A percentile compares a stretch with the other conserved stretches of the same genome.
These are phyloP conservation scores for Metschnikowia kunwiensis DNA, from an alignment of 805 yeast genomes.

Conservation along the genomic window DNA sequence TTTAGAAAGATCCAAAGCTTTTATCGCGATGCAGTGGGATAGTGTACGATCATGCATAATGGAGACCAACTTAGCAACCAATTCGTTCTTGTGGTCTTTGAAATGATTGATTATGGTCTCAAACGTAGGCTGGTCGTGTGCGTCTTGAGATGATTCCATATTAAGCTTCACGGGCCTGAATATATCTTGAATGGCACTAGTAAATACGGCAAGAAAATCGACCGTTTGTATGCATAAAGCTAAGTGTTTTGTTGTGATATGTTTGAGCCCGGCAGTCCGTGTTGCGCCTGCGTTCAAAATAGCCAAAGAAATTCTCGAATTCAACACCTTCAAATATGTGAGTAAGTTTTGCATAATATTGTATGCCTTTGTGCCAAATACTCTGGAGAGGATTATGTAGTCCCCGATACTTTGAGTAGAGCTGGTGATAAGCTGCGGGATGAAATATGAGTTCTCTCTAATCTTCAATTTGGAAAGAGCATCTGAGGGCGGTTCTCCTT, in stretches of 20 bases:
- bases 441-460: slow-evolving; percentile 25
- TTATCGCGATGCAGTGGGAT: slow-evolving; percentile 48
- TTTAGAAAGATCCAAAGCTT: slow-evolving; percentile 49
- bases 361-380: slow-evolving; percentile 47
- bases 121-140: slow-evolving; percentile 28
- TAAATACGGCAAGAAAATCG: slow-evolving; percentile 41
- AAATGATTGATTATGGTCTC: slow-evolving; percentile 36
- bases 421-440: slow-evolving; percentile 29
- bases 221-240: slow-evolving; percentile 67
- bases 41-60: slow-evolving; percentile 65
- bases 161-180: slow-evolving; percentile 8
- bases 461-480: slow-evolving; percentile 1
- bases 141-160: slow-evolving; percentile 5
- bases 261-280: slow-evolving; percentile 66
- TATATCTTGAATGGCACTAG: slow-evolving; percentile 27
- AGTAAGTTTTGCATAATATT: slow-evolving; percentile 46
- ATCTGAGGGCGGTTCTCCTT: not conserved
- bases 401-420: slow-evolving; percentile 39
- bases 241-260: slow-evolving; percentile 69
- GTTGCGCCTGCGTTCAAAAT: slow-evolving; percentile 77
- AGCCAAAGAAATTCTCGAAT: slow-evolving; percentile 54
- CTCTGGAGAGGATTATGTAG: slow-evolving; percentile 53
- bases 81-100: slow-evolving; percentile 60
- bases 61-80: slow-evolving; percentile 61
- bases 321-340: slow-evolving; percentile 43